Evolutionary conservation across 768 basidiomycete species (phyloP), one percentile per base, ranked within the genome.

Genomic region (Termitomyces sp.): DNA sequence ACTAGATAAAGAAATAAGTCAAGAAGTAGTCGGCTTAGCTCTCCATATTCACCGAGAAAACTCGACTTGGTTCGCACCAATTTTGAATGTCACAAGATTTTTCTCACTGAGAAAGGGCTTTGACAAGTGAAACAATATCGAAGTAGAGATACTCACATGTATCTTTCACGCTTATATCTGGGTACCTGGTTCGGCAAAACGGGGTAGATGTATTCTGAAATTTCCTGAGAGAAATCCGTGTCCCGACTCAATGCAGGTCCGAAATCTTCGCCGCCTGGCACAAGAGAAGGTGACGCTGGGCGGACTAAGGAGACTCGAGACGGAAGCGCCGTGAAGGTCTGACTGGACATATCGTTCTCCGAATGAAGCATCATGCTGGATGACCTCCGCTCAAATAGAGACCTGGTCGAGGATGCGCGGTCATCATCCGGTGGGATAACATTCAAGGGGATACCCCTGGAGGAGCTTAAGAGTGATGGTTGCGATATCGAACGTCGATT

Each of bases 131-230:
- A 28, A 18, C 3, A 10, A 33, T 18, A 4, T 1, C 12, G 26
- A n/a, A 18, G 12, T 8, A 14, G 20, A 10, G 9, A 43, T 6
- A 40, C 58, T 46, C 18, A 57, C 62, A 63, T 60, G 28, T 50
- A 50, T 23, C 59, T 41, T 5, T 44, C 18, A 18, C 62, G 55
- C 26, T 60, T 54, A 23, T 60, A 63, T 44, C 62, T 57, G 23
- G 56, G 52, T n/a, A 61, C 40, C 47, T 54, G 32, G 14, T 32
- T 2, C 9, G 61, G 61, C 56, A 61, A 32, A 12, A 61, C 35
- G 3, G 61, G 52, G 38, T 59, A 49, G 1, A 59, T 48, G 4
- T 49, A 2, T 14, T 49, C 16, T 3, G 32, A 38, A 16, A 44
- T 36, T 23, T 28, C 30, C 41, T 38, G 9, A 16, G 33, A 30